These are phyloP conservation scores for Lyophyllum shimeji DNA, from an alignment of 768 basidiomycete species.

Conservation along the genomic window DNA sequence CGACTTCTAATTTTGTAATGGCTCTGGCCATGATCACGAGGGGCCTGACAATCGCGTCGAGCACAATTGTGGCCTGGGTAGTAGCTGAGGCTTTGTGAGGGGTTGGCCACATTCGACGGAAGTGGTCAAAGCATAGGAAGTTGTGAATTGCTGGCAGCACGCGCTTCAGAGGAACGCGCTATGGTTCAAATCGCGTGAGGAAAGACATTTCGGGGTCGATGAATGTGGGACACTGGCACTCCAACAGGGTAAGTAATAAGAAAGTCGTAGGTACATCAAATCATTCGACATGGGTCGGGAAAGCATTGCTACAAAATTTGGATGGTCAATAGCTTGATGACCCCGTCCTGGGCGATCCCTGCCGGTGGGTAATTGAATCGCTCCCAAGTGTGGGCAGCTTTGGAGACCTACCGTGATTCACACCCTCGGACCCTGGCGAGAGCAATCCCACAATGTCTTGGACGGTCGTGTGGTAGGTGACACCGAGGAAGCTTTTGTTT, in stretches of 20 bases:
- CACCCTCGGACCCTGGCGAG: conserved; percentile 35
- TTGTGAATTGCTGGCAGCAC: no score
- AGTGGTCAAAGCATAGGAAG: no score
- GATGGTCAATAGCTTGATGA: conserved; percentile 49
- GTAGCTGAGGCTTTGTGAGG: no score
- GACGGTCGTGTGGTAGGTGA: conserved; percentile 37
- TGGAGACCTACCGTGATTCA: conserved; percentile 49
- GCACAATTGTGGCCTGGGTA: no score
- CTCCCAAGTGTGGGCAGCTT: neutral
- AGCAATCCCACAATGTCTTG: conserved; percentile 42
- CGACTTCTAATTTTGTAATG: neutral
- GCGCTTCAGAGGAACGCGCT: no score
- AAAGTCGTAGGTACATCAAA: neutral
- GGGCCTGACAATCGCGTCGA: neutral
- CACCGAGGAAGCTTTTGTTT: conserved; percentile 26
- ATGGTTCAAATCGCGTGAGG: no score
- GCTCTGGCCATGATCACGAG: neutral
- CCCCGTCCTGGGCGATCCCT: conserved; percentile 52
- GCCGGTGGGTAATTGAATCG: neutral
- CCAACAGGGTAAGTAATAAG: neutral
- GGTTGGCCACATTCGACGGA: neutral
- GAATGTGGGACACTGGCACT: neutral
- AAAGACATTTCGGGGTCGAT: no score
- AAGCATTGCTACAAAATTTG: conserved; percentile 24
- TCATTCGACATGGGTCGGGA: neutral